These are phyloP conservation scores for Tetradesmus lagerheimii DNA, from an alignment of 139 green algal genomes.

Conservation along the genomic window DNA sequence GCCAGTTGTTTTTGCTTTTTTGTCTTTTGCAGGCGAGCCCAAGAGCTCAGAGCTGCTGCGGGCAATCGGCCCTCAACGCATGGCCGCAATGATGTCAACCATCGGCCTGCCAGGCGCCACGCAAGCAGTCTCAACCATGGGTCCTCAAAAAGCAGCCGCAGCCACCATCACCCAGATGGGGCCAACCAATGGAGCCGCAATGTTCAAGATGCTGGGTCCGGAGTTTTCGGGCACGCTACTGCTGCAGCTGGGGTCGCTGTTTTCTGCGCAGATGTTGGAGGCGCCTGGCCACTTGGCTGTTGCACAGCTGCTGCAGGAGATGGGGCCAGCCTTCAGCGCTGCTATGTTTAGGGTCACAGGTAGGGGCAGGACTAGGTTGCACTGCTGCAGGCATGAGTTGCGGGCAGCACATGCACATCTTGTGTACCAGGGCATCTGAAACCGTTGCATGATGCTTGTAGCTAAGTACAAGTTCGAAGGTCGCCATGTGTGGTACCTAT, in stretches of 20 bases:
- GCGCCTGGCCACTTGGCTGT: not conserved
- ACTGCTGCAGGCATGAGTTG: too few species aligned
- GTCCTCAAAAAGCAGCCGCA: slow-evolving; percentile 4
- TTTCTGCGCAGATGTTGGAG: not conserved
- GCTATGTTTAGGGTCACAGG: slow-evolving; percentile 21
- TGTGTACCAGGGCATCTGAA: too few species aligned
- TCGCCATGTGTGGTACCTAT: too few species aligned
- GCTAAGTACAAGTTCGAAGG: too few species aligned
- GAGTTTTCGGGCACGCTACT: not conserved
- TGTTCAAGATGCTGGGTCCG: not conserved
- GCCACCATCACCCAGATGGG: slow-evolving; percentile 1
- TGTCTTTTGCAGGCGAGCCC: not conserved
- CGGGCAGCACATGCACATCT: too few species aligned
- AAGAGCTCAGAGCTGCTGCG: not conserved
- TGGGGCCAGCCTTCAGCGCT: not conserved
- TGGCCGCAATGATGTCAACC: not conserved
- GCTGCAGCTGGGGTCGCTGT: not conserved
- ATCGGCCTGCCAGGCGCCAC: not conserved
- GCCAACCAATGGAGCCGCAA: not conserved
- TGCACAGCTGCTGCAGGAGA: not conserved
- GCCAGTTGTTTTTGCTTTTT: too few species aligned
- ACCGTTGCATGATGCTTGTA: too few species aligned
- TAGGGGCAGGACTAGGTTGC: too few species aligned
- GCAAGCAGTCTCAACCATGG: not conserved
- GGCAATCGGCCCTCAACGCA: slow-evolving; percentile 9